phyloP scores from a whole-genome alignment of 331 rosid species.

The Pyrus hybrid region DNA sequence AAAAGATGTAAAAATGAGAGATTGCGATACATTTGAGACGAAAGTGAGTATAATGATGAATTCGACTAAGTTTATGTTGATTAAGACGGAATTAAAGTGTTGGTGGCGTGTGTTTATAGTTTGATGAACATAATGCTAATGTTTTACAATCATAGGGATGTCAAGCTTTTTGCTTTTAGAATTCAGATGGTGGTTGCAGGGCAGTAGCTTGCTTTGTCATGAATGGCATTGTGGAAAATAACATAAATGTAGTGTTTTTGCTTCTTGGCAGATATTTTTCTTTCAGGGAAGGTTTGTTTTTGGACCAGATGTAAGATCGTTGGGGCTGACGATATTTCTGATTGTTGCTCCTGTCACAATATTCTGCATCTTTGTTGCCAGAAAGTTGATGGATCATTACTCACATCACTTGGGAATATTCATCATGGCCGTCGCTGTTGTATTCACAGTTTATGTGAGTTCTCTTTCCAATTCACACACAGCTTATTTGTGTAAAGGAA shows the following conservation, averaged over 20 bases:
- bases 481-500: background rate
- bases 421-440: constrained; percentile 46
- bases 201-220: background rate
- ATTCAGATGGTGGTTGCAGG: background rate
- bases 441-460: constrained; percentile 74
- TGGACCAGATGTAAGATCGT: constrained; percentile 95
- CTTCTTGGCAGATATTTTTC: constrained; percentile 69
- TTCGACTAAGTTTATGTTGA: background rate
- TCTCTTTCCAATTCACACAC: constrained; percentile 11
- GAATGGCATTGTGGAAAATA: background rate
- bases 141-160: too few relatives aligned
- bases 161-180: background rate
- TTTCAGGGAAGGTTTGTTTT: constrained; percentile 88
- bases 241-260: background rate
- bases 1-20: background rate
- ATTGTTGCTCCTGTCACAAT: constrained; percentile 72
- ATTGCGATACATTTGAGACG: background rate
- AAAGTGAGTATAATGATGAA: background rate
- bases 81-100: background rate
- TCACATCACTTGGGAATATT: constrained; percentile 61
- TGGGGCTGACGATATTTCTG: constrained; percentile 72
- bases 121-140: background rate
- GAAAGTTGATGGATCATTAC: constrained; percentile 66
- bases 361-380: constrained; percentile 83
- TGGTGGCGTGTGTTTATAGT: background rate